A percentile compares a stretch with the other conserved stretches of the same genome.
These are phyloP conservation scores for Quercus rubra DNA, from an alignment of 306 rosid genomes.

Conservation along the genomic window DNA sequence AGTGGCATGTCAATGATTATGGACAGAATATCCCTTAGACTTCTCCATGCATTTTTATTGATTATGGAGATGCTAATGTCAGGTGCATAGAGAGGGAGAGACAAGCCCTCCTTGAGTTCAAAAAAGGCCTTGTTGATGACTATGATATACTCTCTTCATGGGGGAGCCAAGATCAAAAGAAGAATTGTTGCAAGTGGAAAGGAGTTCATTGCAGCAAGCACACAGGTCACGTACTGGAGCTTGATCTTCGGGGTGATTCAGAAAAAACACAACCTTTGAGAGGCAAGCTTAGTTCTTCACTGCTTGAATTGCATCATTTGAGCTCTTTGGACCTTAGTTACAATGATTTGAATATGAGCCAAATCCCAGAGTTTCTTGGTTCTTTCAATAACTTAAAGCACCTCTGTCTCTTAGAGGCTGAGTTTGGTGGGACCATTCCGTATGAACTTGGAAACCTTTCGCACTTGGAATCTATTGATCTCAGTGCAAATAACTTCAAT, in stretches of 20 bases:
- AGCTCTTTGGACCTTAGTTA: not conserved
- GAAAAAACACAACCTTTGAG: not conserved
- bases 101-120: conserved; percentile 4
- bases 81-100: conserved; percentile 11
- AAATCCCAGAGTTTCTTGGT: not conserved
- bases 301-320: not conserved
- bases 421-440: not conserved
- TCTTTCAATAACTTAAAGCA: not conserved
- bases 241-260: not conserved
- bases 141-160: not conserved
- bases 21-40: too few relatives aligned
- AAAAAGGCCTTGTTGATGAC: not conserved
- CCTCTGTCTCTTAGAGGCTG: not conserved
- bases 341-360: not conserved
- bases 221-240: conserved; percentile 14
- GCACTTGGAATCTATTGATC: not conserved
- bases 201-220: conserved; percentile 18
- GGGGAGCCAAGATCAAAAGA: not conserved
- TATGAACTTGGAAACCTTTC: not conserved
- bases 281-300: not conserved
- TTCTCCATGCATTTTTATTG: too few relatives aligned
- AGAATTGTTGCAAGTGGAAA: conserved; percentile 27
- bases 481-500: not conserved
- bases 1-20: too few relatives aligned
- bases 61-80: not conserved